phyloP scores from a whole-genome alignment of 2,329 filamentous ascomycete species.

The Xenoacremonium recifei region DNA sequence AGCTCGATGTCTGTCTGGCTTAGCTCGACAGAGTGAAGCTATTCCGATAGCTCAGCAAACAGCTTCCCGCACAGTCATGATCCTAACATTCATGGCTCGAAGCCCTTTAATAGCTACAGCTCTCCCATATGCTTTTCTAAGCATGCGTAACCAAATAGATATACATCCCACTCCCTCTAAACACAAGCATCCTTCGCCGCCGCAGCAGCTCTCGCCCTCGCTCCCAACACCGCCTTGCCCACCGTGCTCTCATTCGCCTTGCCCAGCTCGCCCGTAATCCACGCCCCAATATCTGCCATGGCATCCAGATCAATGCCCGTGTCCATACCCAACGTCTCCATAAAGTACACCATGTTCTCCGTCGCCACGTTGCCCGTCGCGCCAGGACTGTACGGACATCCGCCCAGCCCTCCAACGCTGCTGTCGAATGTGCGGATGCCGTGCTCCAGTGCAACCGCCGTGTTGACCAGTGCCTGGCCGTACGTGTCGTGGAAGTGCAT shows the following conservation, averaged over 20 bases:
- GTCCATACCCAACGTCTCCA: constrained; percentile 70
- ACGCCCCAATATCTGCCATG: constrained; percentile 66
- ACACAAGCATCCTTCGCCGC: constrained; percentile 21
- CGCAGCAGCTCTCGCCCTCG: constrained; percentile 33
- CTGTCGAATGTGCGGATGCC: constrained; percentile 78
- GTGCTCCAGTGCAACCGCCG: constrained; percentile 71
- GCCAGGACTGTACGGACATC: constrained; percentile 81
- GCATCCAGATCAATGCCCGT: constrained; percentile 71
- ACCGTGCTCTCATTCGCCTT: constrained; percentile 64
- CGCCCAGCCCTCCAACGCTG: constrained; percentile 77
- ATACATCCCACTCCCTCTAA: too few species aligned
- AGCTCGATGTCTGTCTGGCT: too few species aligned
- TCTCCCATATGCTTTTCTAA: too few species aligned
- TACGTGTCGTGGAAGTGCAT: constrained; percentile 91
- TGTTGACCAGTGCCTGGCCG: constrained; percentile 81
- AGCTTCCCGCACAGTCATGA: too few species aligned
- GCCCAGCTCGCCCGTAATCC: constrained; percentile 66
- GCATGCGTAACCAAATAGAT: too few species aligned
- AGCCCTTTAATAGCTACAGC: too few species aligned
- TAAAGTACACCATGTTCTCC: constrained; percentile 78
- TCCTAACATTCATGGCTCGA: too few species aligned
- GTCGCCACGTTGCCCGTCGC: constrained; percentile 85
- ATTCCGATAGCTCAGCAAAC: too few species aligned
- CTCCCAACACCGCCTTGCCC: constrained; percentile 62
- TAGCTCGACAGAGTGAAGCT: too few species aligned